These are phyloP conservation scores for Boeremia lycopersici DNA, from an alignment of 2,329 filamentous ascomycete genomes.

Conservation along the genomic window DNA sequence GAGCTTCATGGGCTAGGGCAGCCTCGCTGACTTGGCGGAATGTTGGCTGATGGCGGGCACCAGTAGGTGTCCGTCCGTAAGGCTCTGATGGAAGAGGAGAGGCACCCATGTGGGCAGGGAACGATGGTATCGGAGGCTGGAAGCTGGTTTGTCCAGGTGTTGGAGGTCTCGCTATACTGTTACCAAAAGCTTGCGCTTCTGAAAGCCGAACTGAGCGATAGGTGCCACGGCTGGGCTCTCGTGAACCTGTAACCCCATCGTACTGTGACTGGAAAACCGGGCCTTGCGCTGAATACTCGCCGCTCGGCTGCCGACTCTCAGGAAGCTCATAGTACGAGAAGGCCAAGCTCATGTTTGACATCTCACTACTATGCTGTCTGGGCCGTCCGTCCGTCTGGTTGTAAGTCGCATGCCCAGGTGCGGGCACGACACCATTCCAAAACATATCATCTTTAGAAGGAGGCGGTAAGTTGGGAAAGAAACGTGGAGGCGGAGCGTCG, in stretches of 20 bases:
- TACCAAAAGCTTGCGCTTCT: constrained; percentile 4
- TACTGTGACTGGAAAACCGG: constrained; percentile 28
- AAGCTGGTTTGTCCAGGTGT: not conserved
- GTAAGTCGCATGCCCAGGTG: not conserved
- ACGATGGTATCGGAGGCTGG: not conserved
- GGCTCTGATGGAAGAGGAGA: constrained; percentile 31
- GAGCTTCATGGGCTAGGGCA: not conserved
- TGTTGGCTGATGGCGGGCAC: not conserved
- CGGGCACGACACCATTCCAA: not conserved
- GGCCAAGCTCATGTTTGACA: constrained; percentile 35
- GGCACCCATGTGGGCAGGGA: constrained; percentile 1
- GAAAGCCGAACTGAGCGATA: constrained; percentile 31
- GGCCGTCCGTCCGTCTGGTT: not conserved
- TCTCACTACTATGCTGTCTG: constrained; percentile 30
- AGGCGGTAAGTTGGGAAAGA: not conserved
- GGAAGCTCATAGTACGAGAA: constrained; percentile 44
- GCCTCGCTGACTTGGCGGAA: not conserved
- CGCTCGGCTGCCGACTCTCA: constrained; percentile 33
- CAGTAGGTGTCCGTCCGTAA: constrained; percentile 26
- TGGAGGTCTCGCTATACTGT: constrained; percentile 7
- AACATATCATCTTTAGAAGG: constrained; percentile 16
- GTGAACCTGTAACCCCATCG: constrained; percentile 27
- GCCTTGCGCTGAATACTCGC: constrained; percentile 18
- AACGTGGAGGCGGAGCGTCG: constrained; percentile 21
- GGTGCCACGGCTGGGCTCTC: constrained; percentile 22